These are phyloP conservation scores for Diplodia intermedia DNA, from an alignment of 2,329 filamentous ascomycete genomes.

Conservation along the genomic window DNA sequence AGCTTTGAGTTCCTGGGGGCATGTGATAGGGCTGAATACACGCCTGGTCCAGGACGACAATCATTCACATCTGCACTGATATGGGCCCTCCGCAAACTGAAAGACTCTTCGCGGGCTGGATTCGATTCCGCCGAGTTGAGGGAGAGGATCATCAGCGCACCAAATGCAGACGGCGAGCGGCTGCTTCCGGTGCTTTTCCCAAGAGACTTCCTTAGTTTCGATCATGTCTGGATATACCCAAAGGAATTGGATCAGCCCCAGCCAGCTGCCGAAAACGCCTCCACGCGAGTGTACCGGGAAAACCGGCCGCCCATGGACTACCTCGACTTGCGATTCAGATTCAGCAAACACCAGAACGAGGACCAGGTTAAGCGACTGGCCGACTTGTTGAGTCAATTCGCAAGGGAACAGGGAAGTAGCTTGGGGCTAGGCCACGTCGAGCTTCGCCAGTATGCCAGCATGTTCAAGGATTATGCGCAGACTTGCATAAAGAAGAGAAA, in stretches of 20 bases:
- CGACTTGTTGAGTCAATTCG: not conserved
- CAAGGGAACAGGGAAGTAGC: not conserved
- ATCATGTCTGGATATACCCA: conserved; percentile 33
- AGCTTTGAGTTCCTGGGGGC: conserved; percentile 19
- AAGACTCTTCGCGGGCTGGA: not conserved
- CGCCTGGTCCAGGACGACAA: not conserved
- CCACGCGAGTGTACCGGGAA: not conserved
- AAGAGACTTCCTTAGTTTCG: conserved; percentile 5
- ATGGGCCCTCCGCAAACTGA: not conserved
- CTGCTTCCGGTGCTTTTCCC: not conserved
- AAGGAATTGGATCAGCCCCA: not conserved
- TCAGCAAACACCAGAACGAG: conserved; percentile 26
- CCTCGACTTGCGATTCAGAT: conserved; percentile 34
- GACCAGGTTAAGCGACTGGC: not conserved
- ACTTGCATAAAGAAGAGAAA: not conserved
- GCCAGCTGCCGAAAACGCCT: not conserved
- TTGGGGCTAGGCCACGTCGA: not conserved
- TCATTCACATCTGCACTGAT: conserved; percentile 2
- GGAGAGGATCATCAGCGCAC: not conserved
- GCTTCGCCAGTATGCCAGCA: not conserved
- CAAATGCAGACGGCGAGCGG: too few relatives aligned
- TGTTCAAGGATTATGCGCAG: not conserved
- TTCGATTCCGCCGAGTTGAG: conserved; percentile 6
- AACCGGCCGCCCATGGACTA: conserved; percentile 14
- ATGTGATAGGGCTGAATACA: not conserved